Conservation (phyloP, 352 stramenopile genomes). For the Blastocystis hominis region DNA sequence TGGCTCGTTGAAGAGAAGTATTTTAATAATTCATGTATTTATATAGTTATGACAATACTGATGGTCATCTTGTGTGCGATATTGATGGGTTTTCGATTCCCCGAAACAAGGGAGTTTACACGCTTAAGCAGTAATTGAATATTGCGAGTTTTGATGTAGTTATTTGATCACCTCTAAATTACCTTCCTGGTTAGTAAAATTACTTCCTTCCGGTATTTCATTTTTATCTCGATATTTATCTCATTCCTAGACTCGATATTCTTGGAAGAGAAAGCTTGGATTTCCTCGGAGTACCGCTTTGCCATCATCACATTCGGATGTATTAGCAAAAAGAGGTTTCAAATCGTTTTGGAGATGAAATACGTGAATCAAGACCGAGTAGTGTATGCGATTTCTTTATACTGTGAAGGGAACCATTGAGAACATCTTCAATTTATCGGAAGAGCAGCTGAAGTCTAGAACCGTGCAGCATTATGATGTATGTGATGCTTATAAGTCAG, state of each 20-base stretch:
- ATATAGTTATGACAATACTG: constrained; percentile 8
- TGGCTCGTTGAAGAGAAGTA: constrained; percentile 14
- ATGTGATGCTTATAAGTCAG: constrained; percentile 6
- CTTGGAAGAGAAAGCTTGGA: constrained; percentile 20
- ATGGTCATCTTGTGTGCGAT: constrained; percentile 9
- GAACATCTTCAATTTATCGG: background rate
- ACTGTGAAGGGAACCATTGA: background rate
- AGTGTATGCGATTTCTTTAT: background rate
- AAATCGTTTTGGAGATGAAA: background rate
- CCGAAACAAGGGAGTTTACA: background rate
- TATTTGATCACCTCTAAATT: constrained; percentile 2
- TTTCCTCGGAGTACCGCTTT: background rate
- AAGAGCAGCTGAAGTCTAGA: background rate
- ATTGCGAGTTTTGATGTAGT: background rate
- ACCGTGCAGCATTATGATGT: background rate
- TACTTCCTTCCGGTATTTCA: background rate
- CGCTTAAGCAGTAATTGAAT: background rate
- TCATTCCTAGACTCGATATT: background rate
- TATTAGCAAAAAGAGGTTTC: background rate
- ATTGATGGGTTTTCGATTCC: background rate
- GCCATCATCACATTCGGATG: constrained; percentile 6
- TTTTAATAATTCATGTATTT: background rate
- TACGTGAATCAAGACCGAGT: background rate
- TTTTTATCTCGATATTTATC: background rate
- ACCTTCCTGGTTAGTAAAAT: constrained; percentile 7